phyloP scores from a whole-genome alignment of 345 rosid genomes.

The Brassica juncea region DNA sequence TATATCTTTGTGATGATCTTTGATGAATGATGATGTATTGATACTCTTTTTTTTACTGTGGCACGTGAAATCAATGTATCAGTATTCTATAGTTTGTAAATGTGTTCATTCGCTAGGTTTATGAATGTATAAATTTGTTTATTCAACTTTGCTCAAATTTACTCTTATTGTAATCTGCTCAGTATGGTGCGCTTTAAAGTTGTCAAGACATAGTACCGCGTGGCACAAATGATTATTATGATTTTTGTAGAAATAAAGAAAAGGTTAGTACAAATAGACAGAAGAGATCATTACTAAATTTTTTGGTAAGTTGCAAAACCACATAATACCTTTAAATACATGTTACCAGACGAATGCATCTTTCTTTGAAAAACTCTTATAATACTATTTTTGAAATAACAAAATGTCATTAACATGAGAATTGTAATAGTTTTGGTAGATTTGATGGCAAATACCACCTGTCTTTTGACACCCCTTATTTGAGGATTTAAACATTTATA shows the following conservation, averaged over 20 bases:
- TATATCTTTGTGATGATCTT: slow-evolving; percentile 13
- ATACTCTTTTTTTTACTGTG: not conserved
- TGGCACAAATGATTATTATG: not conserved
- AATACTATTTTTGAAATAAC: not conserved
- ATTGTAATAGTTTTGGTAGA: not conserved
- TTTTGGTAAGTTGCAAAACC: not conserved
- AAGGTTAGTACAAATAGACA: not conserved
- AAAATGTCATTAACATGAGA: not conserved
- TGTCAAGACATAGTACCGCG: not conserved
- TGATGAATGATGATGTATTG: slow-evolving; percentile 20
- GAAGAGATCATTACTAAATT: not conserved
- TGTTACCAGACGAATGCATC: not conserved
- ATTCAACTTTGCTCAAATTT: not conserved
- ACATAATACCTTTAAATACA: not conserved
- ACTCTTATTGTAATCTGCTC: not conserved
- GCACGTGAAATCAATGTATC: not conserved
- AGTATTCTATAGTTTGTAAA: not conserved
- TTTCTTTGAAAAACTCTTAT: no score
- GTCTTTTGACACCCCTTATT: not conserved
- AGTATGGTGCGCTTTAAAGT: not conserved
- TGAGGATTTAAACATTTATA: not conserved
- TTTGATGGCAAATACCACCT: not conserved
- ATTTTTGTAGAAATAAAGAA: not conserved
- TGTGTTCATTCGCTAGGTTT: not conserved
- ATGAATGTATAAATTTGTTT: not conserved